Evolutionary conservation across 2,329 filamentous ascomycete species (phyloP).

Genomic region (Alternaria angustiovoidea): DNA sequence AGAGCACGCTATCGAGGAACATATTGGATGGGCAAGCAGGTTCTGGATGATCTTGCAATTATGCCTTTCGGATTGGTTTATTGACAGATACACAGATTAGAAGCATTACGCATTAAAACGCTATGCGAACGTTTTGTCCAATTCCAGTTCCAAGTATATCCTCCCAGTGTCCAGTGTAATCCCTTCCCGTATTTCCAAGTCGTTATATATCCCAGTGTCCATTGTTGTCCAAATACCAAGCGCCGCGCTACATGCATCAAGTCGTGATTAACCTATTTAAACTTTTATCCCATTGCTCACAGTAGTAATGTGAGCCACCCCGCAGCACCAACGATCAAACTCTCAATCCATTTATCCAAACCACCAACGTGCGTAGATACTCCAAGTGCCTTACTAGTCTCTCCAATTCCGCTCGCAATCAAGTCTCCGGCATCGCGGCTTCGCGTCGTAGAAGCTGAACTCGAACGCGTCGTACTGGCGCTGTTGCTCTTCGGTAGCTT

Average conservation of each 20-base stretch:
- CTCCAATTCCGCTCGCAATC: conserved; percentile 38
- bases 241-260: conserved; percentile 16
- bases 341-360: conserved; percentile 38
- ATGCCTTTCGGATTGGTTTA: background rate
- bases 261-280: background rate
- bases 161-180: background rate
- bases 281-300: conserved; percentile 15
- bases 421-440: conserved; percentile 28
- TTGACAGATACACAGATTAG: background rate
- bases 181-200: background rate
- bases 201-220: background rate
- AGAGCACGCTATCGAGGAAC: background rate
- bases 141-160: background rate
- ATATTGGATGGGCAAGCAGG: background rate
- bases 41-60: background rate
- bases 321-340: conserved; percentile 33
- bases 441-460: conserved; percentile 11
- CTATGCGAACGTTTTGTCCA: background rate
- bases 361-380: conserved; percentile 14
- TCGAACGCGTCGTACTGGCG: conserved; percentile 31
- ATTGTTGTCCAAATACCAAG: background rate
- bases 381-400: conserved; percentile 27
- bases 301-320: conserved; percentile 41
- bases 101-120: conserved; percentile 3
- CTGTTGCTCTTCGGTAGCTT: conserved; percentile 37